Evolutionary conservation across 2,329 filamentous ascomycete species (phyloP).

Genomic region (Cladobotryum protrusum): DNA sequence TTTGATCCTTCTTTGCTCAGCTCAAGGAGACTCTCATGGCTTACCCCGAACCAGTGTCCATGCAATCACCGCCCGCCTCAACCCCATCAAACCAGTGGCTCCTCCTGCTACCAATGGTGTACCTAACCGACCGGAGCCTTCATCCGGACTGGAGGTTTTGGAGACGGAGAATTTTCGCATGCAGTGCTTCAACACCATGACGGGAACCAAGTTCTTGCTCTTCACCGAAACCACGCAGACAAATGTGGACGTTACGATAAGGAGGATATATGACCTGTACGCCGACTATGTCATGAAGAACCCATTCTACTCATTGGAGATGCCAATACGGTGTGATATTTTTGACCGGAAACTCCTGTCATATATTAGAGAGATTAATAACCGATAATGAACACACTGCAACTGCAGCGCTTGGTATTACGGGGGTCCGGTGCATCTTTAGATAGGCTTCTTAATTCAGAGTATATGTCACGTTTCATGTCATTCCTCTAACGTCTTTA

Average conservation of each 20-base stretch:
- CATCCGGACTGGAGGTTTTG: constrained; percentile 82
- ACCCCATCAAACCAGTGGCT: constrained; percentile 43
- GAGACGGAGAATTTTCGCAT: constrained; percentile 92
- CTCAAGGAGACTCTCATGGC: constrained; percentile 1
- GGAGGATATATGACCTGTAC: constrained; percentile 89
- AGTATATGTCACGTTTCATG: not conserved
- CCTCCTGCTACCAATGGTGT: constrained; percentile 29
- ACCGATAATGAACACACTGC: constrained; percentile 31
- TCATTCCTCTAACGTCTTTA: not conserved
- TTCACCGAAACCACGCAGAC: constrained; percentile 87
- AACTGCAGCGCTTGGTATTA: no score
- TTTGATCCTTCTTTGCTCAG: not conserved
- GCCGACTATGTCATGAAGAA: constrained; percentile 99
- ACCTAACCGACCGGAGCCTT: constrained; percentile 51
- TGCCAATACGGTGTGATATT: constrained; percentile 91
- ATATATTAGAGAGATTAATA: constrained; percentile 70
- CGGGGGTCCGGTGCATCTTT: no score
- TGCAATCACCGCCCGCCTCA: constrained; percentile 60
- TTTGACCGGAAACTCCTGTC: constrained; percentile 82
- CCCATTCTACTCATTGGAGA: constrained; percentile 95
- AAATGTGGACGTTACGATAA: constrained; percentile 78
- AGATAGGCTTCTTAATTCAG: no score
- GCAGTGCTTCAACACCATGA: constrained; percentile 92
- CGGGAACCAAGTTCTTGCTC: constrained; percentile 89
- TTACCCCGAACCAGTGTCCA: constrained; percentile 47